Conservation (phyloP, 2,329 filamentous ascomycete species). For the Orbilia ellipsospora region DNA sequence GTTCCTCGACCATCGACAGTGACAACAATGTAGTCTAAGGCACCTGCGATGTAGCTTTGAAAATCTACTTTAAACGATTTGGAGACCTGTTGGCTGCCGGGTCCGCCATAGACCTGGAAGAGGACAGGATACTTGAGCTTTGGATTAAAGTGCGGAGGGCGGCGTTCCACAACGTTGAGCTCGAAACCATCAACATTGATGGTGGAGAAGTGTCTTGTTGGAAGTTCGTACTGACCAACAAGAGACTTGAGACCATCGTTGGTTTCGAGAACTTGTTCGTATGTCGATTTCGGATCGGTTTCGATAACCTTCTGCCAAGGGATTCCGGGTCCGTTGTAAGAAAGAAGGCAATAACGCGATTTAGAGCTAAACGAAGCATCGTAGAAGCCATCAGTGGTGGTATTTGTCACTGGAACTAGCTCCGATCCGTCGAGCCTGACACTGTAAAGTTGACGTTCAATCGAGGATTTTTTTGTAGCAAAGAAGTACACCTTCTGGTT, state of each 20-base stretch:
- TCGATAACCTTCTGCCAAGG: constrained; percentile 92
- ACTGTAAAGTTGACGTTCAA: constrained; percentile 90
- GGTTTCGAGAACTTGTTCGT: constrained; percentile 79
- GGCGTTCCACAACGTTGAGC: constrained; percentile 80
- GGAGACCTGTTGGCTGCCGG: constrained; percentile 87
- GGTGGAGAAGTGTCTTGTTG: constrained; percentile 82
- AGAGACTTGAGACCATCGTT: constrained; percentile 77
- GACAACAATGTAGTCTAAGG: constrained; percentile 89
- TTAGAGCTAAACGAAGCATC: constrained; percentile 83
- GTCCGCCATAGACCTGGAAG: constrained; percentile 94
- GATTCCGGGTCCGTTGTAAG: constrained; percentile 83
- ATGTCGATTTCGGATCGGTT: constrained; percentile 71
- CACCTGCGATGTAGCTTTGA: constrained; percentile 86
- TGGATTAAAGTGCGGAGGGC: constrained; percentile 86
- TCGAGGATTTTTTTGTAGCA: constrained; percentile 85
- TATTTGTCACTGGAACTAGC: constrained; percentile 79
- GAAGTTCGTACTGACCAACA: constrained; percentile 81
- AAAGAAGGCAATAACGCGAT: constrained; percentile 83
- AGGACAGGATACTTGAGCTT: constrained; percentile 91
- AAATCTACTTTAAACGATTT: constrained; percentile 87
- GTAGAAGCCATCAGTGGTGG: constrained; percentile 79
- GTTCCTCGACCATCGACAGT: constrained; percentile 95
- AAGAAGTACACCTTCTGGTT: constrained; percentile 92
- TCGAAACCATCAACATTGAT: constrained; percentile 84
- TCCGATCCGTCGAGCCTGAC: constrained; percentile 84